Base-by-base conservation (phyloP, 2,329 filamentous ascomycete species). In the Diaporthe batatas region DNA sequence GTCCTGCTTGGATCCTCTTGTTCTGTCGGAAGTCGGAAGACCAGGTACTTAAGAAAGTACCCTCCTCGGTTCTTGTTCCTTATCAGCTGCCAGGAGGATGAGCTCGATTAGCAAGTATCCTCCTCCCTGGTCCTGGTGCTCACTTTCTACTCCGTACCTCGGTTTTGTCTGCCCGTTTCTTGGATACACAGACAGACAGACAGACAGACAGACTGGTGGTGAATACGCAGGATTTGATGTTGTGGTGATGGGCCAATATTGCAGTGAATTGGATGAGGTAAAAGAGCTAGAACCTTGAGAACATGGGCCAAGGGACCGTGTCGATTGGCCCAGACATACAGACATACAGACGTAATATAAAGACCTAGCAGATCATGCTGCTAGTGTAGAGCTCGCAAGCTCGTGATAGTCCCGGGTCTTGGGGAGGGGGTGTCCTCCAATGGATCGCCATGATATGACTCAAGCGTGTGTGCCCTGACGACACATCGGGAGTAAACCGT, bases 301-400 rank as follows among this genome's bases (percentile, higher is more conserved):
- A 29, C 39, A 29, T 47, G 58, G 18, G 44, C 16, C 36, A 47
- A 44, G 39, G 58, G 58, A 21, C 25, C 57, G 42, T 25, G 14
- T 23, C 58, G 16, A 11, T 47, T 39, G 18, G 21, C n/a, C 39
- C n/a, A 47, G 3, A 59, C n/a, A 7, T 25, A 59, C 36, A 16
- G 44, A 65, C 39, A 11, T 21, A 49, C n/a, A n/a, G n/a, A n/a
- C n/a, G n/a, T n/a, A 16, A 29, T 12, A 25, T n/a, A 36, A n/a
- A 12, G 44, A 53, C 62, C 62, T 51, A 34, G 23, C 32, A 65
- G 44, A n/a, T 23, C 12, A 12, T 23, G 62, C 62, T 65, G 25
- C 42, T 49, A 65, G 62, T 51, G 62, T 49, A 65, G 44, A 65
- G 62, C 62, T 65, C 62, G 29, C 62, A 51, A 65, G 62, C 62